These are phyloP conservation scores for Blastocladiella emersonii DNA, from an alignment of 371 early-diverging fungal genomes.

Conservation along the genomic window DNA sequence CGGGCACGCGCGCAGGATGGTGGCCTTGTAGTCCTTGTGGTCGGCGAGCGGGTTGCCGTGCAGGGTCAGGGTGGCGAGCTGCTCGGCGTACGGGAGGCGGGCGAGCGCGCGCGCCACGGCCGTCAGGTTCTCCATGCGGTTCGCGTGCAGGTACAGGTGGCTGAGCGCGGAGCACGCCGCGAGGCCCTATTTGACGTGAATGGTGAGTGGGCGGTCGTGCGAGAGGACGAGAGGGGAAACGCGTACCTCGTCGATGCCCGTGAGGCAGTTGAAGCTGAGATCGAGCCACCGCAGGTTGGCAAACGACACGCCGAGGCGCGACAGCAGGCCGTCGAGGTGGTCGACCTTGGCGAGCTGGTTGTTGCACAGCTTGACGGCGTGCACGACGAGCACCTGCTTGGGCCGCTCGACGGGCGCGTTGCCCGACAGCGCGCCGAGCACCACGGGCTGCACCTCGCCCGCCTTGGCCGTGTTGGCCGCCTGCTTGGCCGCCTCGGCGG, in stretches of 20 bases:
- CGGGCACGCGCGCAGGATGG: neutral
- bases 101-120: neutral
- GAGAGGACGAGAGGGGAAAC: neutral
- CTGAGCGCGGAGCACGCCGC: neutral
- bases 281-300: neutral
- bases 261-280: neutral
- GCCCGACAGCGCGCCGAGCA: neutral
- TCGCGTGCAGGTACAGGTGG: conserved; percentile 5
- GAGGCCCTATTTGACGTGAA: neutral
- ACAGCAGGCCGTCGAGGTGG: neutral
- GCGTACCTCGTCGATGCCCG: neutral
- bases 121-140: neutral
- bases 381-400: neutral
- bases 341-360: neutral
- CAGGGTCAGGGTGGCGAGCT: neutral
- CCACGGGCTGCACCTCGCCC: neutral
- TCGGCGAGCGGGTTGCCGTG: conserved; percentile 1
- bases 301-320: neutral
- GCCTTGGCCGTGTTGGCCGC: too few relatives aligned
- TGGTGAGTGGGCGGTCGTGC: neutral
- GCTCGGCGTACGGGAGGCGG: neutral
- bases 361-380: neutral
- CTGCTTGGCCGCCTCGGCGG: too few relatives aligned
- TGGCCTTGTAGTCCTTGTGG: conserved; percentile 2
- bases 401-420: neutral